Base-by-base conservation (phyloP, 495 filamentous ascomycete species). In the Hypoxylon intermedium region DNA sequence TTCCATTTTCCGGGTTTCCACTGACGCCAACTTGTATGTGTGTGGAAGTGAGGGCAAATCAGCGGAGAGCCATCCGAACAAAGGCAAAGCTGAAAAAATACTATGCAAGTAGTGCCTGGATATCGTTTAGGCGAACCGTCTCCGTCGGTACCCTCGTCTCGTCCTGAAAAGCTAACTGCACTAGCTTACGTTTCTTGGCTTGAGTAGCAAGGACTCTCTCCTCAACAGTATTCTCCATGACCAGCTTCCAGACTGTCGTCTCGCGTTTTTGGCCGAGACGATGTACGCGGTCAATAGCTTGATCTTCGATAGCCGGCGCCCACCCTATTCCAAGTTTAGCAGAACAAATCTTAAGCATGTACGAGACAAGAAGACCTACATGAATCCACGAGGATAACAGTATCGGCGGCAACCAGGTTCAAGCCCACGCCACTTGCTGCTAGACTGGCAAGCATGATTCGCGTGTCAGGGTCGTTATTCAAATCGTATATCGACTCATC, bases 271-370 rank as follows among this genome's bases (percentile, higher is more conserved):
- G 93, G 2, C 93, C 93, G 0, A 97, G 82, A 3, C 93, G 80
- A 60, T 97, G 91, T 13, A 97, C 93, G 0, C 93, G 86, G 68
- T 98, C 93, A 2, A 97, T 83, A 20, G 93, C 93, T 67, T 98
- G 93, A 65, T 96, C 92, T 72, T 98, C 93, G 55, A 96, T 93
- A 0, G 91, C 92, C 0, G 92, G 91, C 2, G 92, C 91, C 91
- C 93, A 97, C 93, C 91, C 73, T 75, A 19, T 36, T 4, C 18
- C 5, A 12, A 21, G n/a, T 9, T 69, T 67, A 69, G 63, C 43
- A 49, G 20, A 23, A 37, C 5, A 13, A 52, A 51, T 15, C 18
- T 28, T 5, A 5, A 36, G 37, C 9, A 26, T 1, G 44, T 7
- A 30, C n/a, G n/a, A 12, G 18, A 18, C 4, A 9, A 20, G 13